These are phyloP conservation scores for Microdochium paspali DNA, from an alignment of 2,329 filamentous ascomycete species.

Conservation along the genomic window DNA sequence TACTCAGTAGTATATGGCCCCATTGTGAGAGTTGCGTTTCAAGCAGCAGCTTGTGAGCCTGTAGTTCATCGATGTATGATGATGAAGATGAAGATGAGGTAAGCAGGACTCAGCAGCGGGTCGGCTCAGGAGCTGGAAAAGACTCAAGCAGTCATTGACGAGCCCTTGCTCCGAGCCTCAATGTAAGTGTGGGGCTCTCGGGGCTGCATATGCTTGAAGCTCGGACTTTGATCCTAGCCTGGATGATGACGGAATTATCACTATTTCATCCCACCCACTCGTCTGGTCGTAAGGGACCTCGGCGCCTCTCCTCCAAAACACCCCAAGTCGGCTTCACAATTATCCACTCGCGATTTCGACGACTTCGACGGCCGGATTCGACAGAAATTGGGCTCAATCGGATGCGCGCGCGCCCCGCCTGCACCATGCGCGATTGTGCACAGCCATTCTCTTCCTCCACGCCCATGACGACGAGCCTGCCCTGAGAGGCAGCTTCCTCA, in stretches of 20 bases:
- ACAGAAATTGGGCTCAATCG: neutral
- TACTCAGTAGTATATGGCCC: no score
- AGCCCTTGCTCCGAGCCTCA: neutral
- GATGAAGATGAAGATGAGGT: no score
- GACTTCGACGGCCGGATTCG: neutral
- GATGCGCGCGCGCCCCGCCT: neutral
- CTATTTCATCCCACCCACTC: constrained; percentile 2
- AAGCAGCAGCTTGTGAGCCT: no score
- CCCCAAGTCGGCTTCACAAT: constrained; percentile 4
- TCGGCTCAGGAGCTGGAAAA: neutral
- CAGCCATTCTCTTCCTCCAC: neutral
- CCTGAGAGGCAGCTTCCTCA: neutral
- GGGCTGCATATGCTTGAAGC: neutral
- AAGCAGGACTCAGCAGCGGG: neutral
- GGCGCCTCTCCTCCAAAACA: constrained; percentile 1
- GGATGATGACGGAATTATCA: constrained; percentile 11
- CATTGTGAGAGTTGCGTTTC: no score
- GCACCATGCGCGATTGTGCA: neutral
- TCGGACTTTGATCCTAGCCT: neutral
- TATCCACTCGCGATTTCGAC: neutral
- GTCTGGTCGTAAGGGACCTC: no score
- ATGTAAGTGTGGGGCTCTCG: neutral
- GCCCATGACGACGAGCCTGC: neutral
- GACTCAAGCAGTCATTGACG: neutral
- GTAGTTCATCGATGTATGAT: no score